Evolutionary conservation across 805 yeast species (phyloP), one percentile per base, ranked within the genome.

Genomic region (Candida michaelii): DNA sequence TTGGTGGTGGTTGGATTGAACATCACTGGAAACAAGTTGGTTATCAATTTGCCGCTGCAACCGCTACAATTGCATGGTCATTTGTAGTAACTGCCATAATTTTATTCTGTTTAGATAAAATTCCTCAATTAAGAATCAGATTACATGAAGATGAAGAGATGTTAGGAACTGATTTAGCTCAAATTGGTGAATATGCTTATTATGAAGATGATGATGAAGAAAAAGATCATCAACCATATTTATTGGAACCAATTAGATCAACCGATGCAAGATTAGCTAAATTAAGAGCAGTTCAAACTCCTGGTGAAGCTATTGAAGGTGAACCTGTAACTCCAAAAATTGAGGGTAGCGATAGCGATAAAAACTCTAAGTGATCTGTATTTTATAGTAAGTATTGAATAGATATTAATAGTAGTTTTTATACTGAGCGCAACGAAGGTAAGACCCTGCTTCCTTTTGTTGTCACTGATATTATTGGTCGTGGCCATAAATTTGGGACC

Each of bases 181-280:
- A 90, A 72, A 88, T 89, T 58, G 97, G 97, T 54, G 98, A 90
- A 66, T 82, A 79, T 62, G 86, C 95, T 46, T 86, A 76, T 61
- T 69, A 70, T 51, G 88, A 82, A 51, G 83, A 81, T 33, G 77
- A 74, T 43, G 75, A 56, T 12, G 66, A 62, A 16, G 56, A 54
- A n/a, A 39, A 30, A 24, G 53, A 46, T 18, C 47, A 47, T 18
- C 51, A 53, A 16, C 66, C 75, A 8, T 85, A 75, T 66, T 80
- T 85, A 44, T 82, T 89, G 52, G 89, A 85, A 69, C 93, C 95
- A 50, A 73, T 83, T 46, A 80, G 91, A 71, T 82, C 89, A 3
- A 66, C 68, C 40, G 73, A 65, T 34, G 69, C 74, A 5, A 60
- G 65, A 41, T 40, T 66, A 17, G 68, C 63, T 32, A 59, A 57